These are phyloP conservation scores for Clarkia xantiana DNA, from an alignment of 345 rosid species.

Conservation along the genomic window DNA sequence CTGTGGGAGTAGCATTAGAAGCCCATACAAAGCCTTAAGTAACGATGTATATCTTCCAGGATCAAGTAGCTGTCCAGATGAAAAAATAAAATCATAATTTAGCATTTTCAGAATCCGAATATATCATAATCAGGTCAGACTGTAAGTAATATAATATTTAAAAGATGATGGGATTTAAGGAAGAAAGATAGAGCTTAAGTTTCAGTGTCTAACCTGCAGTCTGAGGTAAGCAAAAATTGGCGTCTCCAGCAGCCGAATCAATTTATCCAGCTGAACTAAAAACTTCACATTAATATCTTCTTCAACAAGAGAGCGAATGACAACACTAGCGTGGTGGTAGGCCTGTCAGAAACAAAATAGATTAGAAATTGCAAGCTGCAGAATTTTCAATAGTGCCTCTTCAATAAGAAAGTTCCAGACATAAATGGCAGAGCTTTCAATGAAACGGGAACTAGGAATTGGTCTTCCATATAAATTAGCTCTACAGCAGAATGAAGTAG, in stretches of 20 bases:
- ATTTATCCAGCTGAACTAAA: constrained; percentile 95
- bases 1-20: constrained; percentile 98
- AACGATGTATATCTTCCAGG: constrained; percentile 84
- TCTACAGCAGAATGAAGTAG: too few species aligned
- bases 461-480: too few species aligned
- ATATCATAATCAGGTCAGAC: background rate
- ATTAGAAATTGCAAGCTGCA: background rate
- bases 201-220: constrained; percentile 56
- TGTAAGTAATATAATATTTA: background rate
- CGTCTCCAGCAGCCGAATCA: constrained; percentile 90
- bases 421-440: background rate
- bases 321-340: constrained; percentile 84
- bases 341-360: constrained; percentile 35
- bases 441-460: too few species aligned
- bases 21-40: constrained; percentile 86
- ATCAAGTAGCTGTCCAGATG: constrained; percentile 66
- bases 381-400: background rate
- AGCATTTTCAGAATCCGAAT: background rate
- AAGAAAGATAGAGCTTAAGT: background rate
- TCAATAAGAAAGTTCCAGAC: background rate
- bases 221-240: constrained; percentile 96
- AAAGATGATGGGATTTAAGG: background rate
- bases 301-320: constrained; percentile 84
- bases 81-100: constrained; percentile 6
- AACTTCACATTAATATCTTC: constrained; percentile 91